A percentile compares a stretch with the other conserved stretches of the same genome.
Evolutionary conservation across 441 rosid species (phyloP).

Genomic region (Macaranga tanarius): DNA sequence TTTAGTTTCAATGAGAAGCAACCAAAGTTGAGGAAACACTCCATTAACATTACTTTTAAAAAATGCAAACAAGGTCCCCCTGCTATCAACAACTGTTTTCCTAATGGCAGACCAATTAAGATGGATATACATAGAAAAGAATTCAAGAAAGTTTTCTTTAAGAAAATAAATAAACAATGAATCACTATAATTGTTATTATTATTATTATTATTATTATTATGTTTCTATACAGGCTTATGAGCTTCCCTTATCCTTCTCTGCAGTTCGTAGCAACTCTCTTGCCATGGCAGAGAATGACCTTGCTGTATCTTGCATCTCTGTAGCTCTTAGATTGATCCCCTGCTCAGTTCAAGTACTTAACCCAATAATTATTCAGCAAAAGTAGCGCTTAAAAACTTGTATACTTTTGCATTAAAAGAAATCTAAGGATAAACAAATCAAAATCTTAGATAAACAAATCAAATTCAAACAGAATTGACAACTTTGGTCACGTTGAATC

Average conservation of each 20-base stretch:
- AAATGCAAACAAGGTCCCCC: neutral
- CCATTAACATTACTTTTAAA: neutral
- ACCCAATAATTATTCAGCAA: neutral
- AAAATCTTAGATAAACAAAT: neutral
- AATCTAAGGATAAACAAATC: neutral
- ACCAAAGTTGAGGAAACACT: neutral
- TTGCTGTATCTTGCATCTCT: conserved; percentile 88
- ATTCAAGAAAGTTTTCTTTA: neutral
- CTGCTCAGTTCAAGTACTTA: conserved; percentile 31
- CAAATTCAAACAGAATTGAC: neutral
- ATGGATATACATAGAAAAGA: conserved; percentile 3
- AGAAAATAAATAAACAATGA: neutral
- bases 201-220: too few species aligned
- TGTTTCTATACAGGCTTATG: conserved; percentile 2
- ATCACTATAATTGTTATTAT: too few species aligned
- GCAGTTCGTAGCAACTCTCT: conserved; percentile 61
- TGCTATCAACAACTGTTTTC: neutral
- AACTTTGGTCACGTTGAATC: too few species aligned
- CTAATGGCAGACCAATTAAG: neutral
- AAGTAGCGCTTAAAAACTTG: too few species aligned
- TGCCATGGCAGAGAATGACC: conserved; percentile 86
- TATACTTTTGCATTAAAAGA: neutral
- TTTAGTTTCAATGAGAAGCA: neutral
- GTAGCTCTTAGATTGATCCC: conserved; percentile 71
- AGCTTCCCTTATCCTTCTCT: conserved; percentile 54